These are phyloP conservation scores for Rhinocladiella similis DNA, from an alignment of 2,329 filamentous ascomycete species.

Conservation along the genomic window DNA sequence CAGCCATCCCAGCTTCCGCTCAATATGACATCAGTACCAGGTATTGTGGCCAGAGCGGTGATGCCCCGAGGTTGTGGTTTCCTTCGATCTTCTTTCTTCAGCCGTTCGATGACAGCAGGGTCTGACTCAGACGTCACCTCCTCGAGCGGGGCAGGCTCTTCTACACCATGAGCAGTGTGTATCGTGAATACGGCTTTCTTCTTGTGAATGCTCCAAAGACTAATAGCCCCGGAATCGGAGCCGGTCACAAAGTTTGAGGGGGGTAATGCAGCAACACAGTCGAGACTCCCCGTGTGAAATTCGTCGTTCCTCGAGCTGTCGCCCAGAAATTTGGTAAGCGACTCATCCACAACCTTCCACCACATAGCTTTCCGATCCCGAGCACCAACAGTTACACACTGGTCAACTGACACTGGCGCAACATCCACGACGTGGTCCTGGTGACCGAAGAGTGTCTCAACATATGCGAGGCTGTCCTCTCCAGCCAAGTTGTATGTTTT, in stretches of 20 bases:
- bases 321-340: constrained; percentile 90
- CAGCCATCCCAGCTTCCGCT: constrained; percentile 94
- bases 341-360: constrained; percentile 96
- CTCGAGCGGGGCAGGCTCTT: constrained; percentile 66
- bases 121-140: constrained; percentile 74
- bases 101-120: constrained; percentile 50
- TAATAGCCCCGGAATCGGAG: constrained; percentile 83
- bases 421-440: constrained; percentile 88
- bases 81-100: constrained; percentile 52
- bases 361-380: constrained; percentile 87
- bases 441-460: constrained; percentile 95
- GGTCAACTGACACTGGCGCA: constrained; percentile 78
- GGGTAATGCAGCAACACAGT: constrained; percentile 88
- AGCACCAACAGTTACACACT: constrained; percentile 86
- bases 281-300: constrained; percentile 79
- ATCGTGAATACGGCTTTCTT: constrained; percentile 90
- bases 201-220: constrained; percentile 85
- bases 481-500: constrained; percentile 82
- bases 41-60: constrained; percentile 81
- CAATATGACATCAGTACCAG: constrained; percentile 86
- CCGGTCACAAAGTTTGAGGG: constrained; percentile 90
- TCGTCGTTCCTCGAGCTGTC: constrained; percentile 55
- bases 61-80: constrained; percentile 78
- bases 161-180: constrained; percentile 79
- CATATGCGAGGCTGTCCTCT: constrained; percentile 80